Percentiles rank a stretch among this genome's conserved stretches.
Conservation (phyloP, 2,329 filamentous ascomycete species). For the Dryadomyces sulphureus region DNA sequence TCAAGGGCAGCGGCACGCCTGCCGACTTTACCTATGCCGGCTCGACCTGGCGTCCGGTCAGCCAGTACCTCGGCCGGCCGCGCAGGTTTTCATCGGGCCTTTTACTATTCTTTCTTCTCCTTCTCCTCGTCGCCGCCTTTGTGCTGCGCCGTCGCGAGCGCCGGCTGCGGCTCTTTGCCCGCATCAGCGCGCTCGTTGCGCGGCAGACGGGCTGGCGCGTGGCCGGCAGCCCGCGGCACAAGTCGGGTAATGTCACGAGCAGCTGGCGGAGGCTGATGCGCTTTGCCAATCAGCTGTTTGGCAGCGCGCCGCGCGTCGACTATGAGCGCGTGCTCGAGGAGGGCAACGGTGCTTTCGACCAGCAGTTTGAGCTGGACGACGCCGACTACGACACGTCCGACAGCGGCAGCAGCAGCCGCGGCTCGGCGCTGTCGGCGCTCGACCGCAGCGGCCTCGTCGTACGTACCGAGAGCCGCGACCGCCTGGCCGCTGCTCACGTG, state of each 20-base stretch:
- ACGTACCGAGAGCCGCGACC: slow-evolving; percentile 74
- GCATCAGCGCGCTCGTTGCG: slow-evolving; percentile 27
- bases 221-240: slow-evolving; percentile 18
- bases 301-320: slow-evolving; percentile 27
- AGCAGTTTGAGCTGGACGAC: slow-evolving; percentile 60
- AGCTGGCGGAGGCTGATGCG: slow-evolving; percentile 20
- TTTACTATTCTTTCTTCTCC: slow-evolving; percentile 55
- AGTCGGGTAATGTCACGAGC: background rate
- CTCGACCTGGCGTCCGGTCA: slow-evolving; percentile 37
- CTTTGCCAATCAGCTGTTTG: slow-evolving; percentile 54
- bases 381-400: slow-evolving; percentile 42
- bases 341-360: slow-evolving; percentile 25
- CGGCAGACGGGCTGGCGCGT: slow-evolving; percentile 29
- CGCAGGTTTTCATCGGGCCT: slow-evolving; percentile 54
- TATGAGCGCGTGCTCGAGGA: slow-evolving; percentile 85
- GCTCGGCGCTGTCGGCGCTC: slow-evolving; percentile 25
- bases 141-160: slow-evolving; percentile 70
- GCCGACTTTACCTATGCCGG: slow-evolving; percentile 75
- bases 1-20: slow-evolving; percentile 40
- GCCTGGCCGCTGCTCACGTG: slow-evolving; percentile 46
- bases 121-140: slow-evolving; percentile 54
- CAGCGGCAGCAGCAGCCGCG: background rate
- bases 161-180: slow-evolving; percentile 44
- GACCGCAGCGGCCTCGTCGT: slow-evolving; percentile 61
- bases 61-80: slow-evolving; percentile 50